Evolutionary conservation across 2,329 filamentous ascomycete genomes (phyloP).

Genomic region (Huntiella decipiens): DNA sequence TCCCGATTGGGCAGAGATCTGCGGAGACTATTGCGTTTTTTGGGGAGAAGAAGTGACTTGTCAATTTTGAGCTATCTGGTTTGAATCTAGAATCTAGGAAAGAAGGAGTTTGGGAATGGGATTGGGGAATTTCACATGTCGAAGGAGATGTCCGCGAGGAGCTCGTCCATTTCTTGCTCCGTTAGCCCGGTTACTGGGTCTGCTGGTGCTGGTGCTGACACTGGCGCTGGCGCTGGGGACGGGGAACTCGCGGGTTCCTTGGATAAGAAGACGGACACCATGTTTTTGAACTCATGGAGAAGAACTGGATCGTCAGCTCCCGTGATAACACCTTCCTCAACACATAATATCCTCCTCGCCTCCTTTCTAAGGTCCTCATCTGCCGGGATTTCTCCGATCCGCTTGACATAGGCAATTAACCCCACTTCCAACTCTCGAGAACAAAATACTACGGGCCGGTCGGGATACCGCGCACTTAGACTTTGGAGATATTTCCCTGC

Average conservation of each 20-base stretch:
- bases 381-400: constrained; percentile 33
- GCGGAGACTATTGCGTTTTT: too few relatives aligned
- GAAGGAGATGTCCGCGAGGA: constrained; percentile 7
- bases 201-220: neutral
- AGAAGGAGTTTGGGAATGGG: too few relatives aligned
- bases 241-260: neutral
- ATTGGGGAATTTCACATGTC: too few relatives aligned
- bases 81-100: too few relatives aligned
- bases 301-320: constrained; percentile 35
- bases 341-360: constrained; percentile 29
- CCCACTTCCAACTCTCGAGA: constrained; percentile 38
- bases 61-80: too few relatives aligned
- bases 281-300: constrained; percentile 34
- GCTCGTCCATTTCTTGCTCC: constrained; percentile 7
- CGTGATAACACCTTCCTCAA: constrained; percentile 20
- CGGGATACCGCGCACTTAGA: constrained; percentile 24
- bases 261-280: neutral
- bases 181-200: neutral
- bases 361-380: constrained; percentile 15
- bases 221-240: neutral
- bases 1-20: too few relatives aligned
- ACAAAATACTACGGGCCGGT: constrained; percentile 35
- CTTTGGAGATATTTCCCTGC: constrained; percentile 28
- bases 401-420: constrained; percentile 28
- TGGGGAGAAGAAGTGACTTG: too few relatives aligned